Percentiles rank a stretch among this genome's conserved stretches.
Conservation (phyloP, 1,284 basidiomycete genomes). For the Rhodotorula sp. region DNA sequence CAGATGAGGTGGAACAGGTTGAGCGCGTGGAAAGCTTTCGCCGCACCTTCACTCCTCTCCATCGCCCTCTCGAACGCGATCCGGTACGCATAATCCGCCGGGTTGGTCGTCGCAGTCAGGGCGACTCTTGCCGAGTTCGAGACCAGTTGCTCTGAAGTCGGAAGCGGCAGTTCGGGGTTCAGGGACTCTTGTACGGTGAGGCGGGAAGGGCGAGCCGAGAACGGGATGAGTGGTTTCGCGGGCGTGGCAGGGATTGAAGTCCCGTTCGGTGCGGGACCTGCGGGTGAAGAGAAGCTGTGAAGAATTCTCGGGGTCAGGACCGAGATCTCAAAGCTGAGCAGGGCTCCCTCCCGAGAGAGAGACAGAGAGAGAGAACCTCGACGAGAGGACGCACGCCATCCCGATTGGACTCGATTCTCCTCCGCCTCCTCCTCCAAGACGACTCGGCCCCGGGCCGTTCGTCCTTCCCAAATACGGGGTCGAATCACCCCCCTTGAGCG, state of each 20-base stretch:
- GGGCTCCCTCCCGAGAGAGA: background rate
- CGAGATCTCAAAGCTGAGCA: background rate
- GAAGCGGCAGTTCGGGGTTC: constrained; percentile 39
- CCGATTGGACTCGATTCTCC: constrained; percentile 8
- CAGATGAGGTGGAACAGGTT: too few relatives aligned
- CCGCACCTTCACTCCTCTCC: constrained; percentile 71
- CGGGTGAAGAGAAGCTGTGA: constrained; percentile 19
- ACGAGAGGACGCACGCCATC: background rate
- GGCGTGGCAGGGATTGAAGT: constrained; percentile 7
- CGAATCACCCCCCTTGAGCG: background rate
- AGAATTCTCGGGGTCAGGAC: background rate
- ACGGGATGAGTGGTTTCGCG: constrained; percentile 25
- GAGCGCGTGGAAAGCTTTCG: background rate
- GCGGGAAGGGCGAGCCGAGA: constrained; percentile 16
- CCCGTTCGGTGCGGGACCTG: background rate
- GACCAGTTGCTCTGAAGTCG: constrained; percentile 17
- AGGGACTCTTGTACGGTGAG: constrained; percentile 40
- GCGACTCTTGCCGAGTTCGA: constrained; percentile 24
- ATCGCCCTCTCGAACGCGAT: constrained; percentile 91
- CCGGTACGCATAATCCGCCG: constrained; percentile 54
- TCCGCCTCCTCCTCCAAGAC: background rate
- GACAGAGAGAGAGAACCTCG: too few relatives aligned
- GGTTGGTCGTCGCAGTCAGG: constrained; percentile 32
- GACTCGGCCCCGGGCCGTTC: constrained; percentile 17
- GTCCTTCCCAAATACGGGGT: constrained; percentile 12